Base-by-base conservation (phyloP, 352 stramenopile genomes). In the Phytophthora colocasiae region DNA sequence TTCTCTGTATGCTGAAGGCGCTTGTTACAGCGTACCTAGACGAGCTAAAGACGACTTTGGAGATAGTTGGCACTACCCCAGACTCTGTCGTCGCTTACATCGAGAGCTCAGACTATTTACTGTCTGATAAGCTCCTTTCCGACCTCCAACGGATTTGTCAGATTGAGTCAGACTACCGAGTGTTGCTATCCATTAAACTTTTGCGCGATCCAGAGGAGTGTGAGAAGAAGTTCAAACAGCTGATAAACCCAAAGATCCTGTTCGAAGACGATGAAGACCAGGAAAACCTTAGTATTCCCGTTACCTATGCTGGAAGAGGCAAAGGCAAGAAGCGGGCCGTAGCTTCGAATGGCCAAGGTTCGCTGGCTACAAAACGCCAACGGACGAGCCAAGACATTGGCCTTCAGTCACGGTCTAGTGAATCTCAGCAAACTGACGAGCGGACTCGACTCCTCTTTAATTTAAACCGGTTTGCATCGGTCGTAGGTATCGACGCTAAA, bases 161-260 rank as follows among this genome's bases (percentile, higher is more conserved):
- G 27, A 65, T 93, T 45, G 73, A 82, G 26, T 26, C 51, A 5
- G 75, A 90, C n/a, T 85, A 81, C 44, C 66, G 70, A n/a, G 39
- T 87, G 12, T n/a, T 91, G 11, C 66, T 93, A 6, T 91, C 85
- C 0, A 15, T 93, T 9, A 68, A 63, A 27, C 78, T 69, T 17
- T 19, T 93, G 3, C 78, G 78, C 14, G 69, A 91, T 57, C 62
- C 70, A 40, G 66, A 81, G 17, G 45, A 55, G 11, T 73, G 83
- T 7, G 73, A 88, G 27, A 46, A 48, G 3, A 82, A 75, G 34
- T 58, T 93, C 27, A 83, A 81, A 15, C 26, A 58, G 4, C 54
- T 80, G 12, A 83, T 92, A 39, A 64, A 71, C 39, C 73, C 81
- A 15, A 66, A 83, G 2, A 22, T 77, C 12, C 66, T 92, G 34